Conservation (phyloP, 2,329 filamentous ascomycete species). For the Clarireedia hainanense region DNA sequence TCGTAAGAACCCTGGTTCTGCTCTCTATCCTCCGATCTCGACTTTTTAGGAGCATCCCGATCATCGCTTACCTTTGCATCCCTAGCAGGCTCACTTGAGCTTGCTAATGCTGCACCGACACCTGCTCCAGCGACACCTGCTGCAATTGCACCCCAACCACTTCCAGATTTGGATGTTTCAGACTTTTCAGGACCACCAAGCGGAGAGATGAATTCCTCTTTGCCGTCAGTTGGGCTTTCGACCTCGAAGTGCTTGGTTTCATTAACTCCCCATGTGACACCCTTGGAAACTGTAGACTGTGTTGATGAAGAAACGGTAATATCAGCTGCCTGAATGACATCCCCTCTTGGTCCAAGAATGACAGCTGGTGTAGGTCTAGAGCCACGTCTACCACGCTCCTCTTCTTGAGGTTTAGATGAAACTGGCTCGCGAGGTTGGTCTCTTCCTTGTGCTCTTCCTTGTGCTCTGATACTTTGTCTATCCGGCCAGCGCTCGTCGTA, state of each 20-base stretch:
- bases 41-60: neutral
- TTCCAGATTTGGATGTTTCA: conserved; percentile 22
- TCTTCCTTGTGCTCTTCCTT: neutral
- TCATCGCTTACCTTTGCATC: neutral
- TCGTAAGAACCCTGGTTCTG: conserved; percentile 18
- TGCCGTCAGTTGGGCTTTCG: conserved; percentile 44
- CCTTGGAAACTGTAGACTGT: conserved; percentile 42
- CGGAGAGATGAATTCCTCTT: conserved; percentile 24
- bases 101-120: conserved; percentile 25
- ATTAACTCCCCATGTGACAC: conserved; percentile 58
- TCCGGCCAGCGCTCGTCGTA: neutral
- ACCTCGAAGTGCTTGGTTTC: conserved; percentile 57
- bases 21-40: conserved; percentile 9
- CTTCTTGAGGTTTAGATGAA: neutral
- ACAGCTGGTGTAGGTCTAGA: conserved; percentile 29
- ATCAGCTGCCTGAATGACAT: conserved; percentile 28
- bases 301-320: conserved; percentile 27
- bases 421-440: neutral
- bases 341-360: conserved; percentile 34
- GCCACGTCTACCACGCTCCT: conserved; percentile 16
- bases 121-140: conserved; percentile 40
- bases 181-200: conserved; percentile 32
- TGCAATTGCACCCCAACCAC: conserved; percentile 45
- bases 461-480: neutral
- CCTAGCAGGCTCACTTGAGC: conserved; percentile 19